Conservation (phyloP, 2,329 filamentous ascomycete genomes). For the Coniochaeta prunicola region DNA sequence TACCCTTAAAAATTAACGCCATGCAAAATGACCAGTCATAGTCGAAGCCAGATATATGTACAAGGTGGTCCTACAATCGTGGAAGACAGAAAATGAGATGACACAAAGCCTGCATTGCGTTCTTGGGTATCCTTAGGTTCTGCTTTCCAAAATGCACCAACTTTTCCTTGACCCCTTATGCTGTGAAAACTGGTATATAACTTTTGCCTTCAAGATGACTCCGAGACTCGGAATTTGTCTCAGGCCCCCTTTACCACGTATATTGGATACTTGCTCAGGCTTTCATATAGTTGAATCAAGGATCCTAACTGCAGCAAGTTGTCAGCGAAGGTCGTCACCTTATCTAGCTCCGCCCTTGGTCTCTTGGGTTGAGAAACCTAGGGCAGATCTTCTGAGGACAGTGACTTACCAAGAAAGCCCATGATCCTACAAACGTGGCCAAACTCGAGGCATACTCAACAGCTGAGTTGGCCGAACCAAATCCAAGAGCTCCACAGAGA, state of each 20-base stretch:
- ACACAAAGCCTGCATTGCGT: neutral
- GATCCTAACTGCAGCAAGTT: conserved; percentile 18
- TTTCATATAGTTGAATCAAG: conserved; percentile 23
- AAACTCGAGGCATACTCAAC: conserved; percentile 40
- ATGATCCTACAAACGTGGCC: conserved; percentile 41
- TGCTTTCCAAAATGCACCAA: neutral
- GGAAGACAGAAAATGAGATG: neutral
- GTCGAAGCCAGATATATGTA: neutral
- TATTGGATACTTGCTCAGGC: conserved; percentile 24
- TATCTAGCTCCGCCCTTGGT: neutral
- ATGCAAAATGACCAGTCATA: too few relatives aligned
- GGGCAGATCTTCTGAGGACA: neutral
- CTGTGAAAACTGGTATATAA: neutral
- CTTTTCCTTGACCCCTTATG: neutral
- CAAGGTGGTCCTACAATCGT: neutral
- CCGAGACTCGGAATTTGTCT: too few relatives aligned
- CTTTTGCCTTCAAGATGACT: neutral
- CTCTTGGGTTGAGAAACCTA: neutral
- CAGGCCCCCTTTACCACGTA: neutral
- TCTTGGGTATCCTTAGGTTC: neutral
- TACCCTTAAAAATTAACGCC: too few relatives aligned
- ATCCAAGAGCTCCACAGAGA: conserved; percentile 50
- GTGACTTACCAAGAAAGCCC: conserved; percentile 35
- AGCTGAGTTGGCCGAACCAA: conserved; percentile 29
- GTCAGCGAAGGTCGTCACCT: neutral